Conservation (phyloP, 306 rosid species). For the Datisca glomerata region DNA sequence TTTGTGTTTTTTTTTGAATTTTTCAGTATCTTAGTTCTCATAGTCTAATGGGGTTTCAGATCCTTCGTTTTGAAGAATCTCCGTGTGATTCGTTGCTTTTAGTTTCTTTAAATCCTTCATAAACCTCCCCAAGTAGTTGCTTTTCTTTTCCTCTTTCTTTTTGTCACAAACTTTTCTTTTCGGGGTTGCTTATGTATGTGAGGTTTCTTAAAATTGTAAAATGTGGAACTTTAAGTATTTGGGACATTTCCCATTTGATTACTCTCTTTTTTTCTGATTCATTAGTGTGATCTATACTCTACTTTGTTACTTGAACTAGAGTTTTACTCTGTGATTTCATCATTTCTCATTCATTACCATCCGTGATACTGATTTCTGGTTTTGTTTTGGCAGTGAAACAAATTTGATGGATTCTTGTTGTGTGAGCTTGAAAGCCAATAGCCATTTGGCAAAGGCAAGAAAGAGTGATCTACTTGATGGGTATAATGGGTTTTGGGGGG, state of each 20-base stretch:
- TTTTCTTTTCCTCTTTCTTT: neutral
- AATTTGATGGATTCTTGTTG: conserved; percentile 53
- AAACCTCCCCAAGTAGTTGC: no score
- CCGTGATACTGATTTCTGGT: conserved; percentile 3
- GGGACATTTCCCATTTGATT: no score
- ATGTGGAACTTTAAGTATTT: no score
- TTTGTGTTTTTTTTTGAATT: no score
- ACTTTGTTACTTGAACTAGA: conserved; percentile 18
- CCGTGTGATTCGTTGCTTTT: no score
- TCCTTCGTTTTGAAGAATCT: no score
- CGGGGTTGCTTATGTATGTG: no score
- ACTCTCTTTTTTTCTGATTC: conserved; percentile 5
- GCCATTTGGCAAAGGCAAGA: conserved; percentile 23
- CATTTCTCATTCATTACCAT: conserved; percentile 18
- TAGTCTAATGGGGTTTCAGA: no score
- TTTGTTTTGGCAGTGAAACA: conserved; percentile 10
- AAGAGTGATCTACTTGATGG: conserved; percentile 24
- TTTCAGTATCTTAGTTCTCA: no score
- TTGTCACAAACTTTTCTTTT: conserved; percentile 6
- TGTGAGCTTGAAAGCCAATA: conserved; percentile 28
- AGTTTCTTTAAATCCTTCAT: no score
- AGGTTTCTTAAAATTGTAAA: no score
- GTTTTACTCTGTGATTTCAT: conserved; percentile 2
- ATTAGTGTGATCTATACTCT: conserved; percentile 24
- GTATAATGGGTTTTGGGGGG: conserved; percentile 45